phyloP scores from a whole-genome alignment of 768 basidiomycete genomes.

The Ramaria sp. region DNA sequence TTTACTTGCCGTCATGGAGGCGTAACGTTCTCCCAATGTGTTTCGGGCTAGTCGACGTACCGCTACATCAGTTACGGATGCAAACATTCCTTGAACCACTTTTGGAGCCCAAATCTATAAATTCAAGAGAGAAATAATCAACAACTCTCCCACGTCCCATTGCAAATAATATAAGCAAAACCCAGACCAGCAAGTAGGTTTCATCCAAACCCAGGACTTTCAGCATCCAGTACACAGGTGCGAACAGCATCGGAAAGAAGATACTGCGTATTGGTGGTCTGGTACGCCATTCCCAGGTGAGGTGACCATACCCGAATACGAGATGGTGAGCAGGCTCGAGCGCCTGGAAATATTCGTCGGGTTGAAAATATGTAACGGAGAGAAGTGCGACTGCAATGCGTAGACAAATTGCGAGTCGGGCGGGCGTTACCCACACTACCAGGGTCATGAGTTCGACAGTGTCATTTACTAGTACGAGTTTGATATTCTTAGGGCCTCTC shows the following conservation, averaged over 20 bases:
- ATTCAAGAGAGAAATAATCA: neutral
- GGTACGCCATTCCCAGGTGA: conserved; percentile 94
- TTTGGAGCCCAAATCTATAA: conserved; percentile 64
- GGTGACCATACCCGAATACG: conserved; percentile 84
- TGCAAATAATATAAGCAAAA: conserved; percentile 3
- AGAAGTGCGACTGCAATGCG: conserved; percentile 54
- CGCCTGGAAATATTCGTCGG: conserved; percentile 94
- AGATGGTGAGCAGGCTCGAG: conserved; percentile 83
- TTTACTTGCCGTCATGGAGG: conserved; percentile 43
- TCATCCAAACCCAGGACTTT: conserved; percentile 45
- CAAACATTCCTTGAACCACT: conserved; percentile 63
- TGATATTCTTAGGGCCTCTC: too few species aligned
- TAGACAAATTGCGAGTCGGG: conserved; percentile 22
- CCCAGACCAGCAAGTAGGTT: conserved; percentile 45
- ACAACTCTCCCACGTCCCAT: neutral
- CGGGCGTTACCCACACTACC: neutral
- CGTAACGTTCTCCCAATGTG: conserved; percentile 48
- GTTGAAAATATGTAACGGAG: conserved; percentile 86
- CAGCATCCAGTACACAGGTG: conserved; percentile 67
- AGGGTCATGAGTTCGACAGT: neutral
- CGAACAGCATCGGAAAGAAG: conserved; percentile 71
- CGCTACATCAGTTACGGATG: conserved; percentile 73
- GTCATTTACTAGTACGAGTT: too few species aligned
- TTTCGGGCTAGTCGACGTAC: conserved; percentile 49
- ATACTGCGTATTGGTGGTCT: conserved; percentile 66